Percentiles rank a stretch among this genome's conserved stretches.
Conservation (phyloP, 805 yeast genomes). For the Nakazawaea sp. region DNA sequence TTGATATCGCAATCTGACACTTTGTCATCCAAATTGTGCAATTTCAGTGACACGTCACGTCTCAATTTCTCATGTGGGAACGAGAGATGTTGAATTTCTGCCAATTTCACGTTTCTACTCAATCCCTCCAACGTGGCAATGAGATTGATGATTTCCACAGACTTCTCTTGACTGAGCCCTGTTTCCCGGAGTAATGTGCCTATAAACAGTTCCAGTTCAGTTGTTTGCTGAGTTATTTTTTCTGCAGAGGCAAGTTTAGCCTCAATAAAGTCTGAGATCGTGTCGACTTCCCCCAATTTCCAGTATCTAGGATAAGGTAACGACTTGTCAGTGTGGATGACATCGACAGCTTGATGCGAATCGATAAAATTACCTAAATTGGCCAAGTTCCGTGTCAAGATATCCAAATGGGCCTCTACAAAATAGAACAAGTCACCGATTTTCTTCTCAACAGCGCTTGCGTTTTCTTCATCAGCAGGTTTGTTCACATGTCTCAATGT, state of each 20-base stretch:
- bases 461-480: no score
- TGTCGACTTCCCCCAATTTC: slow-evolving; percentile 22
- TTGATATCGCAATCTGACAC: slow-evolving; percentile 13
- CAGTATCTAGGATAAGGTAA: slow-evolving; percentile 19
- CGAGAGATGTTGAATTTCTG: not conserved
- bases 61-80: not conserved
- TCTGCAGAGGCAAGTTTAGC: not conserved
- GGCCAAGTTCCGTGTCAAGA: slow-evolving; percentile 17
- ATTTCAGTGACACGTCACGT: no score
- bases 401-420: slow-evolving; percentile 21
- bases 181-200: no score
- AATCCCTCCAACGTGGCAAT: no score
- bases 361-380: slow-evolving; percentile 16
- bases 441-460: slow-evolving; percentile 16
- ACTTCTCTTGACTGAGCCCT: no score
- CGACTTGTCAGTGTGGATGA: slow-evolving; percentile 18
- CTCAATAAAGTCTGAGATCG: slow-evolving; percentile 11
- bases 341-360: slow-evolving; percentile 20
- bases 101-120: no score
- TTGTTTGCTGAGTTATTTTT: no score
- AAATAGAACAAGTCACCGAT: slow-evolving; percentile 23
- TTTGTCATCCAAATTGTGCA: no score
- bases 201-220: no score
- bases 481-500: no score
- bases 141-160: no score